Conservation (phyloP, 148 eudicot species). For the Rhododendron williamsianum region DNA sequence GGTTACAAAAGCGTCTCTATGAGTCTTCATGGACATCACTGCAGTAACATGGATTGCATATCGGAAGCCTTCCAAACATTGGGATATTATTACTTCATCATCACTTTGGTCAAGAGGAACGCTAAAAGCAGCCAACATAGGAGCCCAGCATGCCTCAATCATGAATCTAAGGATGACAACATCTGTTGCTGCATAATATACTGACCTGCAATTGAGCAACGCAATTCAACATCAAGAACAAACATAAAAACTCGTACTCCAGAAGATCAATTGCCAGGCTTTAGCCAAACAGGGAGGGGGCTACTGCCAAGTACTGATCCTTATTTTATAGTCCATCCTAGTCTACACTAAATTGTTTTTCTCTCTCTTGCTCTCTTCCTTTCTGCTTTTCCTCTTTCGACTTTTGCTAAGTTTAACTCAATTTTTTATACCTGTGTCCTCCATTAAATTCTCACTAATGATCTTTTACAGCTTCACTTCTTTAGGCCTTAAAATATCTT, state of each 20-base stretch:
- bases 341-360: not conserved
- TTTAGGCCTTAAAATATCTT: not conserved
- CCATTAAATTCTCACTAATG: not conserved
- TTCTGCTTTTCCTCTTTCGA: not conserved
- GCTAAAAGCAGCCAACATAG: slow-evolving; percentile 99
- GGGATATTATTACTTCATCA: slow-evolving; percentile 65
- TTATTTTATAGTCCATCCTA: not conserved
- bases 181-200: slow-evolving; percentile 98
- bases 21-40: slow-evolving; percentile 98
- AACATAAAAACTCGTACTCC: not conserved
- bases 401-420: not conserved
- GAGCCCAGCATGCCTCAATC: slow-evolving; percentile 99
- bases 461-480: not conserved
- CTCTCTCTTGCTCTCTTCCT: not conserved
- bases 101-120: slow-evolving; percentile 99
- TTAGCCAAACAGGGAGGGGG: not conserved
- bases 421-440: not conserved
- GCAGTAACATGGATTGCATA: slow-evolving; percentile 94
- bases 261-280: not conserved
- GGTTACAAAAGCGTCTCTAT: slow-evolving; percentile 88
- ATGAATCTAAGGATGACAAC: slow-evolving; percentile 92
- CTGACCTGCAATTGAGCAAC: slow-evolving; percentile 72
- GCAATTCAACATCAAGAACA: slow-evolving; percentile 18
- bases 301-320: not conserved
- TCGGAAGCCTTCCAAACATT: slow-evolving; percentile 90